phyloP scores from a whole-genome alignment of 768 basidiomycete species.

The Boletus reticuloceps region DNA sequence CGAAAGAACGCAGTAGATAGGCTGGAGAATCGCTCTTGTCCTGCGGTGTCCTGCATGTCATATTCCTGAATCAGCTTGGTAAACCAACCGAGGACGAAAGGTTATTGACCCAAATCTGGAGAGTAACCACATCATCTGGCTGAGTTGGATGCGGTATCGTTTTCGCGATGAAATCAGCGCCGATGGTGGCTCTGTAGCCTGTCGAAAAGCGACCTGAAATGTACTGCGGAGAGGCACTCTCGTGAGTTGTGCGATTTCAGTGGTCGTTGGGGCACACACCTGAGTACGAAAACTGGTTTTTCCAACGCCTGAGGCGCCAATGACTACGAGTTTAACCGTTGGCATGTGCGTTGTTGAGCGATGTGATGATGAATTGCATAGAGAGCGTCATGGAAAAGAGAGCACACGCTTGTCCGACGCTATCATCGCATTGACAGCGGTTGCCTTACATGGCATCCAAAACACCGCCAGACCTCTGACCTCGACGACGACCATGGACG shows the following conservation, averaged over 20 bases:
- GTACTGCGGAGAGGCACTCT: constrained; percentile 45
- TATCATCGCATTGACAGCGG: neutral
- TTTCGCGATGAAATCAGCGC: constrained; percentile 85
- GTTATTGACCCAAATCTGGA: constrained; percentile 64
- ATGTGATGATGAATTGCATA: constrained; percentile 16
- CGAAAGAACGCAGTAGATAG: constrained; percentile 83
- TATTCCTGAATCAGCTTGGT: constrained; percentile 2
- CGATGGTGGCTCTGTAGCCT: constrained; percentile 82
- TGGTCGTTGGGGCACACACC: constrained; percentile 38
- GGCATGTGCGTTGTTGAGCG: constrained; percentile 42
- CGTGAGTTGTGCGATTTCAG: neutral
- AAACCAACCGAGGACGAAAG: neutral
- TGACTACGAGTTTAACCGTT: constrained; percentile 78
- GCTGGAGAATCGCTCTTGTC: constrained; percentile 85
- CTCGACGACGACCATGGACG: constrained; percentile 21
- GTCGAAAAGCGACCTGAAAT: constrained; percentile 73
- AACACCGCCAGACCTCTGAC: constrained; percentile 11
- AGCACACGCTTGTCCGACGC: neutral
- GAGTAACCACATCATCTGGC: constrained; percentile 53
- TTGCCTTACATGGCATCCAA: constrained; percentile 11
- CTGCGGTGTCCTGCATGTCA: constrained; percentile 67
- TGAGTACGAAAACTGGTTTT: constrained; percentile 79
- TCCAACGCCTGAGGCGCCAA: constrained; percentile 82
- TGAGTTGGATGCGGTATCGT: constrained; percentile 58
- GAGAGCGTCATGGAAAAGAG: neutral